Percentiles rank a stretch among this genome's conserved stretches.
Conservation (phyloP, 1,284 basidiomycete genomes). For the Phlebopus sp. region DNA sequence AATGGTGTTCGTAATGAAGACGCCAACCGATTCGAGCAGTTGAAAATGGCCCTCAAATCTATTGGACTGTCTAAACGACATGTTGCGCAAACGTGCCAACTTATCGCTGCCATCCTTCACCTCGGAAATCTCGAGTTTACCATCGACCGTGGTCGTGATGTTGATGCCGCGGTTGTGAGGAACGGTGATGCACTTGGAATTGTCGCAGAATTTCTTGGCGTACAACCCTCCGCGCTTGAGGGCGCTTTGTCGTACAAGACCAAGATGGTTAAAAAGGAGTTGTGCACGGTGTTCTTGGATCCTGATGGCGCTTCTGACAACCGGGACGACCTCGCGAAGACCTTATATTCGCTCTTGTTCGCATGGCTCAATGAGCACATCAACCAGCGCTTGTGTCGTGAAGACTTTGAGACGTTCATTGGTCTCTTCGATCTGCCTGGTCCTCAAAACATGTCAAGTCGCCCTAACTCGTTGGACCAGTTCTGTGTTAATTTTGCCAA, state of each 20-base stretch:
- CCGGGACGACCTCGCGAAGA: slow-evolving; percentile 90
- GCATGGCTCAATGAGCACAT: slow-evolving; percentile 96
- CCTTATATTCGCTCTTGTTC: slow-evolving; percentile 92
- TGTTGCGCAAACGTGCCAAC: slow-evolving; percentile 92
- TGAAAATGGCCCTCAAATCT: slow-evolving; percentile 91
- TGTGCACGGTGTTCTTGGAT: slow-evolving; percentile 95
- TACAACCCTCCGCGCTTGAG: slow-evolving; percentile 74
- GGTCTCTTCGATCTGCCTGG: slow-evolving; percentile 96
- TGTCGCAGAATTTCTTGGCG: slow-evolving; percentile 90
- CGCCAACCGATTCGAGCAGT: slow-evolving; percentile 81
- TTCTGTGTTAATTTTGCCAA: slow-evolving; percentile 97
- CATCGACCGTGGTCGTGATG: slow-evolving; percentile 77
- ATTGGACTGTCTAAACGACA: slow-evolving; percentile 91
- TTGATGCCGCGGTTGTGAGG: slow-evolving; percentile 85
- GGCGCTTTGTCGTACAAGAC: slow-evolving; percentile 90
- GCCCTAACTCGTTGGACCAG: slow-evolving; percentile 90
- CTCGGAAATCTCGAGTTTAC: slow-evolving; percentile 94
- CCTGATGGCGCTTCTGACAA: slow-evolving; percentile 91
- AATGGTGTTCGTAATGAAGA: slow-evolving; percentile 66
- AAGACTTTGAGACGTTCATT: slow-evolving; percentile 90
- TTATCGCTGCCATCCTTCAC: slow-evolving; percentile 93
- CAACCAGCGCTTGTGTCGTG: slow-evolving; percentile 90
- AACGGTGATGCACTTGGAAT: slow-evolving; percentile 78
- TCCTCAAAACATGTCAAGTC: slow-evolving; percentile 82
- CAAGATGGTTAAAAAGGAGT: slow-evolving; percentile 88